A percentile compares a stretch with the other conserved stretches of the same genome.
Conservation (phyloP, 164 flowering plant genomes). For the Vitis cinerea region DNA sequence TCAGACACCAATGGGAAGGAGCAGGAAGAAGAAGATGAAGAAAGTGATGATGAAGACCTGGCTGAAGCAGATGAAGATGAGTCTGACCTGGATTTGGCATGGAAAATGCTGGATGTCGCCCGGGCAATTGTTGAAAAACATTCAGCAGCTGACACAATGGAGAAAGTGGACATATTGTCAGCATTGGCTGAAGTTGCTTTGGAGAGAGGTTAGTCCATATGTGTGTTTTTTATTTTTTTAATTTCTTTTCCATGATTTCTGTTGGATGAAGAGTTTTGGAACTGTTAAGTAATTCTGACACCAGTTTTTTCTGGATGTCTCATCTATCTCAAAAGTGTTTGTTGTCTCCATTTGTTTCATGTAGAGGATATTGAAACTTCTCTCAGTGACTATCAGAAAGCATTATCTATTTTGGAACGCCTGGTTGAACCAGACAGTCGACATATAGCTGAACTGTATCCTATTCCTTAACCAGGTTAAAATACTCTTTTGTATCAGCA, state of each 20-base stretch:
- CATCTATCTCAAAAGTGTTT: background rate
- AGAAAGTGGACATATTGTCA: conserved; percentile 85
- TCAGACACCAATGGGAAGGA: conserved; percentile 36
- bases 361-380: conserved; percentile 97
- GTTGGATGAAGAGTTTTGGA: background rate
- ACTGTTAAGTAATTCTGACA: background rate
- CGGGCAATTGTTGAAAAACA: conserved; percentile 86
- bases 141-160: conserved; percentile 64
- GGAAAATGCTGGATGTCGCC: conserved; percentile 97
- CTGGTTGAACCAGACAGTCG: conserved; percentile 92
- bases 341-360: conserved; percentile 13
- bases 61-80: conserved; percentile 90
- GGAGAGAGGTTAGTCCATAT: conserved; percentile 73
- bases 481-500: background rate
- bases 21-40: conserved; percentile 51
- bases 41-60: conserved; percentile 62
- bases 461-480: conserved; percentile 21
- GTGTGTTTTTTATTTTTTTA: background rate
- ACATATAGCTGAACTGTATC: conserved; percentile 91
- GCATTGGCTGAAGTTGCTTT: conserved; percentile 90
- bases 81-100: conserved; percentile 93
- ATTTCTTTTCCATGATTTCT: background rate
- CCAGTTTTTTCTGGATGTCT: background rate
- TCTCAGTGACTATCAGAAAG: conserved; percentile 79
- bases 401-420: conserved; percentile 68